phyloP scores from a whole-genome alignment of 805 yeast genomes.

The Candida khao-thaluensis region DNA sequence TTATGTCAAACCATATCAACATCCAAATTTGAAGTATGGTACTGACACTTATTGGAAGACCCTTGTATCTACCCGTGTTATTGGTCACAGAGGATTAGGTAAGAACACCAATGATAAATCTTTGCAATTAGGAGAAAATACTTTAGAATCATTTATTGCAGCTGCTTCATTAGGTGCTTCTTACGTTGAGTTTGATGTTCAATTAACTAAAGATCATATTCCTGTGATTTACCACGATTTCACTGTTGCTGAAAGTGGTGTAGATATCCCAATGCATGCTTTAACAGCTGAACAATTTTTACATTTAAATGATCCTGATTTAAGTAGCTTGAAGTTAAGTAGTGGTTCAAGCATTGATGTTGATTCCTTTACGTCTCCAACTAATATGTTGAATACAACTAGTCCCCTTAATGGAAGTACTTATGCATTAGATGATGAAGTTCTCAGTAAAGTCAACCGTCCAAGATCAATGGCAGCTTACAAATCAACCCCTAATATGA shows the following conservation, averaged over 20 bases:
- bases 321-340: constrained; percentile 1
- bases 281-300: constrained; percentile 87
- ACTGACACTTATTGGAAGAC: constrained; percentile 91
- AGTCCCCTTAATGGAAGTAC: constrained; percentile 11
- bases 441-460: constrained; percentile 30
- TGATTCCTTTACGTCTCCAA: background rate
- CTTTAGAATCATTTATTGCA: constrained; percentile 91
- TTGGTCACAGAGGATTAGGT: constrained; percentile 95
- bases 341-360: constrained; percentile 9
- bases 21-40: constrained; percentile 62
- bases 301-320: constrained; percentile 42
- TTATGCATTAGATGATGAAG: constrained; percentile 37
- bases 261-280: constrained; percentile 94
- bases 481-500: constrained; percentile 33
- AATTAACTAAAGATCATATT: constrained; percentile 82
- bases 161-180: constrained; percentile 97
- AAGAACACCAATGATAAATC: constrained; percentile 75
- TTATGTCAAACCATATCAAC: constrained; percentile 69
- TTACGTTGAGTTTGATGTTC: constrained; percentile 96
- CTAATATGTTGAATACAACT: background rate
- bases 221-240: constrained; percentile 97
- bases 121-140: constrained; percentile 91
- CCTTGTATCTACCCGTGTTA: constrained; percentile 81
- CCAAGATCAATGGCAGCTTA: constrained; percentile 42
- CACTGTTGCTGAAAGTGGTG: constrained; percentile 91